phyloP scores from a whole-genome alignment of 257 asterid species.

The Linaria vulgaris region DNA sequence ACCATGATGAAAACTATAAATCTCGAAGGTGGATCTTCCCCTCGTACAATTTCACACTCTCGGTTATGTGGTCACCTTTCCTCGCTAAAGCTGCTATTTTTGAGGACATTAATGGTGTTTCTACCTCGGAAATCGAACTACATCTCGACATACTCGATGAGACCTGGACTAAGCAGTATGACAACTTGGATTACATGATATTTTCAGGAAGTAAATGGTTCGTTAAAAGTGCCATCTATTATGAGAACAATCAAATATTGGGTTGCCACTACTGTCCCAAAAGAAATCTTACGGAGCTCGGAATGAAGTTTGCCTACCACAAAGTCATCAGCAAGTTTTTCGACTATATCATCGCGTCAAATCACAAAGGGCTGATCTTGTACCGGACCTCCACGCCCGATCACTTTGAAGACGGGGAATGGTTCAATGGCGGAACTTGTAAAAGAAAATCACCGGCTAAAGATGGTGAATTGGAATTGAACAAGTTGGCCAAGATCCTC shows the following conservation, averaged over 20 bases:
- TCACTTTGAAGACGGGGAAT: slow-evolving; percentile 74
- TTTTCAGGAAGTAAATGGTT: slow-evolving; percentile 78
- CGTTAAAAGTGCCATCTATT: slow-evolving; percentile 59
- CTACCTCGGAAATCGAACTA: slow-evolving; percentile 61
- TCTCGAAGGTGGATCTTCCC: slow-evolving; percentile 74
- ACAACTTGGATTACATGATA: slow-evolving; percentile 52
- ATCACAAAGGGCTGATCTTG: slow-evolving; percentile 52
- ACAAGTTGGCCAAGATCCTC: slow-evolving; percentile 39
- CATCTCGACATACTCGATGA: slow-evolving; percentile 69
- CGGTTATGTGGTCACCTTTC: slow-evolving; percentile 79
- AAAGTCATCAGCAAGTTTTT: slow-evolving; percentile 54
- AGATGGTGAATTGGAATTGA: slow-evolving; percentile 51
- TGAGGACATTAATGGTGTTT: slow-evolving; percentile 64
- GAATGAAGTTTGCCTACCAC: slow-evolving; percentile 52
- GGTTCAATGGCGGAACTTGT: slow-evolving; percentile 72
- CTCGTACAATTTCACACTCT: slow-evolving; percentile 53
- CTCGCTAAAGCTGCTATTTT: slow-evolving; percentile 62
- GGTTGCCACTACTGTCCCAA: slow-evolving; percentile 74
- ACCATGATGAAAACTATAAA: slow-evolving; percentile 61
- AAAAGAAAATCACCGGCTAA: slow-evolving; percentile 50
- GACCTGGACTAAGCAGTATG: slow-evolving; percentile 58
- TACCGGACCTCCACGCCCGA: slow-evolving; percentile 62
- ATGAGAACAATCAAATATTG: slow-evolving; percentile 39
- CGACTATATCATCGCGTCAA: slow-evolving; percentile 41
- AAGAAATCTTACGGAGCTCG: slow-evolving; percentile 58